Conservation (phyloP, 371 early-diverging fungal genomes). For the Caulochytrium protostelioides region DNA sequence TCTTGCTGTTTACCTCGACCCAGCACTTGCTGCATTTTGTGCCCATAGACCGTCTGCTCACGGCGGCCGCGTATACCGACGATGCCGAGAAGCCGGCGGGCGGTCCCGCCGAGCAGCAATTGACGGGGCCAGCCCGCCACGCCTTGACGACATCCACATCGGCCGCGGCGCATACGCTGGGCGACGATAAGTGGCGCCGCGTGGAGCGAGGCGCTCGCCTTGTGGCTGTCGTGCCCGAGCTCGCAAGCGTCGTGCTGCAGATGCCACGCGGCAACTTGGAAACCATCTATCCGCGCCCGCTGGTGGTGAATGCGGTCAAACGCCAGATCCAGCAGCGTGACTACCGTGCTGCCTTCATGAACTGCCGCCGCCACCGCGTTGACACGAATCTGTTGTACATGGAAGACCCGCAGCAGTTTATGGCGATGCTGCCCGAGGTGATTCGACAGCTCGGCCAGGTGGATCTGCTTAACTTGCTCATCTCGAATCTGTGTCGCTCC, state of each 20-base stretch:
- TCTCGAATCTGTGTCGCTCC: conserved; percentile 19
- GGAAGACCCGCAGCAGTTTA: conserved; percentile 43
- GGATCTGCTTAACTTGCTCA: conserved; percentile 73
- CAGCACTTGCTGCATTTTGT: conserved; percentile 61
- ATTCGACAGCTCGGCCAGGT: conserved; percentile 53
- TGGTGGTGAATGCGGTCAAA: conserved; percentile 30
- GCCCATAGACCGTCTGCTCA: no score
- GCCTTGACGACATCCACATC: no score
- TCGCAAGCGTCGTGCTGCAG: conserved; percentile 53
- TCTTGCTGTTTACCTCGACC: conserved; percentile 62
- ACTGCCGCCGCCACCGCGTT: conserved; percentile 74
- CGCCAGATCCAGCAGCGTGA: conserved; percentile 16
- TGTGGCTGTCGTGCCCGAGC: conserved; percentile 47
- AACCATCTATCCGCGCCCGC: conserved; percentile 76
- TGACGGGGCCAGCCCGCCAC: no score
- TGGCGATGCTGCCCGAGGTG: conserved; percentile 39
- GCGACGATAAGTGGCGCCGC: conserved; percentile 53
- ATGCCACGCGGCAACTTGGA: conserved; percentile 95
- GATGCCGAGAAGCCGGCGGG: no score
- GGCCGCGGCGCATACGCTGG: no score
- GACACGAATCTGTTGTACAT: conserved; percentile 77
- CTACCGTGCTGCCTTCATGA: conserved; percentile 56
- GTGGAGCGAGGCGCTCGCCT: conserved; percentile 79
- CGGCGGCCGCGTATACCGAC: no score
- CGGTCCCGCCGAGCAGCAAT: no score